A percentile compares a stretch with the other conserved stretches of the same genome.
These are phyloP conservation scores for Nemophila menziesii DNA, from an alignment of 257 asterid species.

Conservation along the genomic window DNA sequence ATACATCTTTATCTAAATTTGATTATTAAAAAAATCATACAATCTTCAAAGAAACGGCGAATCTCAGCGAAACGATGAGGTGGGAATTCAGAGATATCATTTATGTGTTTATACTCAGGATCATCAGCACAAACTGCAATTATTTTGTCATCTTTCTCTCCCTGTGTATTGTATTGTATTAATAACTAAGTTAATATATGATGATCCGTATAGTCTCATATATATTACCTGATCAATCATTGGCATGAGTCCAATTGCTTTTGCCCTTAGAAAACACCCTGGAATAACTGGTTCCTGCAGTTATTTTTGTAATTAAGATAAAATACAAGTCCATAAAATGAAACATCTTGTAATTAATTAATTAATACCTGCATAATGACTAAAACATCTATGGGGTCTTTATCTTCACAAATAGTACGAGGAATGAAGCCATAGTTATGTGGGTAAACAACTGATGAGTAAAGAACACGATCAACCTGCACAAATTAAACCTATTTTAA, in stretches of 20 bases:
- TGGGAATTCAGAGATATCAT: constrained; percentile 82
- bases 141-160: constrained; percentile 92
- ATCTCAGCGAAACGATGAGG: constrained; percentile 91
- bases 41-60: constrained; percentile 87
- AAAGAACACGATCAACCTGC: constrained; percentile 93
- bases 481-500: constrained; percentile 7
- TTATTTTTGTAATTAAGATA: background rate
- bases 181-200: constrained; percentile 2
- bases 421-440: constrained; percentile 98
- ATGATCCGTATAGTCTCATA: background rate
- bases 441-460: constrained; percentile 95
- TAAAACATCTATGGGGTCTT: constrained; percentile 88
- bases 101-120: constrained; percentile 71
- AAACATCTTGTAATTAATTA: no score
- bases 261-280: constrained; percentile 93
- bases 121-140: constrained; percentile 97
- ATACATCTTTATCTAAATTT: background rate
- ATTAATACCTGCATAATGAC: constrained; percentile 99
- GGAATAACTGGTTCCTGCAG: constrained; percentile 88
- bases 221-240: constrained; percentile 90
- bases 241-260: constrained; percentile 97
- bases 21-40: constrained; percentile 43
- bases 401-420: constrained; percentile 89
- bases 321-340: background rate
- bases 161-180: constrained; percentile 28